Conservation (phyloP, 768 basidiomycete species). For the Hydnomerulius pinastri region DNA sequence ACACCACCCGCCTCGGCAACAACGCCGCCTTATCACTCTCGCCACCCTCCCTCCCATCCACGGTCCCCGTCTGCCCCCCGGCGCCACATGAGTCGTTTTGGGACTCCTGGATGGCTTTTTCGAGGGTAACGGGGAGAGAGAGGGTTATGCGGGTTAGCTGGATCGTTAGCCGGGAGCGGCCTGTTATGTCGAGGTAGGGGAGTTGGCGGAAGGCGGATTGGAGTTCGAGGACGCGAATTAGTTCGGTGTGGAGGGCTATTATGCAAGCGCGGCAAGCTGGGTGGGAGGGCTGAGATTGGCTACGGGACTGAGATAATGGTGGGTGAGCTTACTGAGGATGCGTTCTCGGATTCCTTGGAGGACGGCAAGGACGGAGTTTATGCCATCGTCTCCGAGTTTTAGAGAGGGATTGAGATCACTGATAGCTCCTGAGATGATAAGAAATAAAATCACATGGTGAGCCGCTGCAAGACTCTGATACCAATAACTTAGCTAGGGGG, state of each 20-base stretch:
- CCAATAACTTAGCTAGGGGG: neutral
- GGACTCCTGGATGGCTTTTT: slow-evolving; percentile 59
- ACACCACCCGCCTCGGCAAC: slow-evolving; percentile 58
- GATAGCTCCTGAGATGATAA: slow-evolving; percentile 54
- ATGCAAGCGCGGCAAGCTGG: slow-evolving; percentile 78
- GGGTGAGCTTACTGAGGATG: slow-evolving; percentile 55
- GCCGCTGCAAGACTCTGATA: no score
- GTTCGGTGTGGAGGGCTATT: slow-evolving; percentile 68
- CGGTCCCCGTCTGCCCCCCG: slow-evolving; percentile 4
- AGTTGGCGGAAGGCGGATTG: slow-evolving; percentile 75
- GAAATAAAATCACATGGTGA: neutral
- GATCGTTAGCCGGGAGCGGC: slow-evolving; percentile 74
- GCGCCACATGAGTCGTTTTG: slow-evolving; percentile 14
- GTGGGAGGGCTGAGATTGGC: slow-evolving; percentile 5
- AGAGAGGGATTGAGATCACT: slow-evolving; percentile 81
- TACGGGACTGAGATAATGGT: neutral
- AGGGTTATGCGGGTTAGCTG: slow-evolving; percentile 78
- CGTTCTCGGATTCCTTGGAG: slow-evolving; percentile 73
- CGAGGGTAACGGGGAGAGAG: slow-evolving; percentile 71
- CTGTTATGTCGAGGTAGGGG: slow-evolving; percentile 75
- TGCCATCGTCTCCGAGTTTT: slow-evolving; percentile 74
- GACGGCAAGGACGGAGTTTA: slow-evolving; percentile 71
- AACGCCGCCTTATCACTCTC: slow-evolving; percentile 33
- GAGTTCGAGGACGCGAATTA: slow-evolving; percentile 78
- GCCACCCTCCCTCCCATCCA: slow-evolving; percentile 13